A percentile compares a stretch with the other conserved stretches of the same genome.
Conservation (phyloP, 495 filamentous ascomycete genomes). For the Aspergillus diversus region DNA sequence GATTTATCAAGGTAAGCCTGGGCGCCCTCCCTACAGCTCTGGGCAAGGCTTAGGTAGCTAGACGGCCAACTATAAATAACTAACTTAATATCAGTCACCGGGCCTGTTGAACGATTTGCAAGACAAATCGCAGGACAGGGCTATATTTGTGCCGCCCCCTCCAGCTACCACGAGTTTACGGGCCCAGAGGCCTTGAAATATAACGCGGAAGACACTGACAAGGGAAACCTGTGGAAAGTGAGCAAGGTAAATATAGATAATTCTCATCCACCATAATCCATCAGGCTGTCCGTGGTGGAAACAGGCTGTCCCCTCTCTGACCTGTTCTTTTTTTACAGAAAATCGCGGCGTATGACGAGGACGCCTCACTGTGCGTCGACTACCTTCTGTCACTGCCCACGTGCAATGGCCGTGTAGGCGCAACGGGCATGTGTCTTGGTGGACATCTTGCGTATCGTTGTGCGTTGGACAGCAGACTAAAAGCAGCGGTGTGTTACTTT, state of each 20-base stretch:
- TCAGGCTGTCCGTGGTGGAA: neutral
- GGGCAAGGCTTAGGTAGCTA: neutral
- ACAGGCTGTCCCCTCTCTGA: neutral
- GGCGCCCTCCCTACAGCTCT: neutral
- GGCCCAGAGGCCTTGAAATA: conserved; percentile 84
- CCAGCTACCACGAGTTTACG: conserved; percentile 91
- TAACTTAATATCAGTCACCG: conserved; percentile 66
- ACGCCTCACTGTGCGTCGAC: conserved; percentile 74
- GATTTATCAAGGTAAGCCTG: conserved; percentile 83
- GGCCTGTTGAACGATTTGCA: conserved; percentile 87
- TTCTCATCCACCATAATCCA: neutral
- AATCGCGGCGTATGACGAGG: conserved; percentile 86
- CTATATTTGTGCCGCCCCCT: conserved; percentile 90
- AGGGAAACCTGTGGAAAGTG: conserved; percentile 85
- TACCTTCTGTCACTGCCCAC: conserved; percentile 73
- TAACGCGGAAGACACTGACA: conserved; percentile 84
- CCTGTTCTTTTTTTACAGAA: conserved; percentile 53
- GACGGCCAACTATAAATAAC: neutral
- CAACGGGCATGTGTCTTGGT: conserved; percentile 95
- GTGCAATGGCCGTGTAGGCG: conserved; percentile 82
- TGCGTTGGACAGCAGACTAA: conserved; percentile 75
- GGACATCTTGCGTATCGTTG: conserved; percentile 88
- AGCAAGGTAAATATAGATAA: conserved; percentile 57
- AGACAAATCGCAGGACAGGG: conserved; percentile 92
- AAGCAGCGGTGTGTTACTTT: conserved; percentile 84